These are phyloP conservation scores for Euphorbia pulcherrima DNA, from an alignment of 345 rosid species.

Conservation along the genomic window DNA sequence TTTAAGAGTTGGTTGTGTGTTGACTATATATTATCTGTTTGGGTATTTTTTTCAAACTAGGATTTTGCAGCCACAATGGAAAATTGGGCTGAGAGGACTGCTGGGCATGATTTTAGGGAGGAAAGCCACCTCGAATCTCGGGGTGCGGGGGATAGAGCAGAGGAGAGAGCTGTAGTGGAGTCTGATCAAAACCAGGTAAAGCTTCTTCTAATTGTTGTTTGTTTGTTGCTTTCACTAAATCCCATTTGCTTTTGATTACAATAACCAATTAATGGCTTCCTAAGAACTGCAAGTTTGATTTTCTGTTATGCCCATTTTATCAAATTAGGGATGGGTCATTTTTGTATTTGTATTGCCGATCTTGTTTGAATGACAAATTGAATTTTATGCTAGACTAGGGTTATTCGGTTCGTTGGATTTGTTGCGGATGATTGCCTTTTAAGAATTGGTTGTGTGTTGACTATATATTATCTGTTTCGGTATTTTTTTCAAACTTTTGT, in stretches of 20 bases:
- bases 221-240: constrained; percentile 14
- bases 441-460: constrained; percentile 7
- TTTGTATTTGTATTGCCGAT: background rate
- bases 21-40: no score
- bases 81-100: no score
- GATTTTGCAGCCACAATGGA: no score
- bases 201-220: background rate
- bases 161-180: no score
- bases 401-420: constrained; percentile 1
- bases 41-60: no score
- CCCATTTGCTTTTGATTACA: constrained; percentile 5
- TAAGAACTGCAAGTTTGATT: constrained; percentile 13
- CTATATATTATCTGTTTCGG: constrained; percentile 14
- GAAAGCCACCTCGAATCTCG: no score
- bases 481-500: no score
- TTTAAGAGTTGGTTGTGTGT: no score
- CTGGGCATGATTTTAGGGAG: no score
- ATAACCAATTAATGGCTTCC: background rate
- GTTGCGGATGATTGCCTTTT: constrained; percentile 1
- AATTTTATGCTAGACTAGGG: background rate
- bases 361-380: background rate
- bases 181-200: no score
- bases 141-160: no score
- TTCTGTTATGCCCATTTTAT: background rate
- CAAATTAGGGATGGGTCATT: background rate